A percentile compares a stretch with the other conserved stretches of the same genome.
Conservation (phyloP, 176 grass and related monocot species). For the Eragrostis curvula region DNA sequence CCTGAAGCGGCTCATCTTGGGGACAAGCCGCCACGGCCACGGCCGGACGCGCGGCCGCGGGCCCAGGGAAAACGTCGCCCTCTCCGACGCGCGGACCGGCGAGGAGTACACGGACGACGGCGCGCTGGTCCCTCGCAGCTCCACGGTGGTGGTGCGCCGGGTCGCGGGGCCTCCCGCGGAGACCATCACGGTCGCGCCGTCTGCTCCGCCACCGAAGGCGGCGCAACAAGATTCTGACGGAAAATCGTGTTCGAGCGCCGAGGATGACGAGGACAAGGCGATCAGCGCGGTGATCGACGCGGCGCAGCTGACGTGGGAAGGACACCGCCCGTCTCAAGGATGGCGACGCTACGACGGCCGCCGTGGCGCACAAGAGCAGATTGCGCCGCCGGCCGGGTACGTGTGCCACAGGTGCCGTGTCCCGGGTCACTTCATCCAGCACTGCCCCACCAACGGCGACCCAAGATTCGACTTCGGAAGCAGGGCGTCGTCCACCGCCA, state of each 20-base stretch:
- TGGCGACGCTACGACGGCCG: no score
- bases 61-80: constrained; percentile 28
- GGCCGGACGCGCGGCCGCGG: constrained; percentile 34
- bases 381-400: constrained; percentile 29
- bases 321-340: neutral
- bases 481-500: neutral
- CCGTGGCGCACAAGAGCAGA: neutral
- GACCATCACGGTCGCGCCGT: constrained; percentile 13
- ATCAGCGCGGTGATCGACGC: constrained; percentile 36
- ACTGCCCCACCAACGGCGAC: constrained; percentile 38
- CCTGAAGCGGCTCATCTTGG: constrained; percentile 37
- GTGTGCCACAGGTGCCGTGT: constrained; percentile 41
- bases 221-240: neutral
- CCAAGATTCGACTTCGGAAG: constrained; percentile 28
- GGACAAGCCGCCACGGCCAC: constrained; percentile 35
- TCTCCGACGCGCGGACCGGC: constrained; percentile 16
- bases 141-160: constrained; percentile 32
- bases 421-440: constrained; percentile 45
- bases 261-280: constrained; percentile 18
- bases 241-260: neutral
- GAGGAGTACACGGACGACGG: constrained; percentile 21
- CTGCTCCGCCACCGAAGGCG: neutral
- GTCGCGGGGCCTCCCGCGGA: constrained; percentile 30
- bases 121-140: constrained; percentile 1
- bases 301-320: neutral